Conservation (phyloP, 192 early-diverging fungal species). For the Obelidium mucronatum region DNA sequence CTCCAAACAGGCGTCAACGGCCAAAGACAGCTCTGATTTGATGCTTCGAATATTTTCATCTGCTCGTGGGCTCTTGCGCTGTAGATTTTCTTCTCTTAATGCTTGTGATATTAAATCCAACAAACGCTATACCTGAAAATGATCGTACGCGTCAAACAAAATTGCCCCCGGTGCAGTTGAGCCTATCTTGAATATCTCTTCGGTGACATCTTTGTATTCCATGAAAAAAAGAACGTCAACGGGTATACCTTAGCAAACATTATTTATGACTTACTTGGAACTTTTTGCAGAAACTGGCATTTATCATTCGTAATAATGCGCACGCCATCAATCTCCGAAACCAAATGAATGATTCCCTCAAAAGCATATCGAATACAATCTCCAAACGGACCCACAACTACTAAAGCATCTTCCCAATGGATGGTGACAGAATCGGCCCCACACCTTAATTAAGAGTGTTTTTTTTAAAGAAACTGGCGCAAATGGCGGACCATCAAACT, state of each 20-base stretch:
- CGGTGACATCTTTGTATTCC: slow-evolving; percentile 62
- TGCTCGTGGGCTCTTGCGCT: slow-evolving; percentile 80
- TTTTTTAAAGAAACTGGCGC: neutral
- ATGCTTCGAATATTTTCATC: slow-evolving; percentile 96
- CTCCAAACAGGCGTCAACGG: slow-evolving; percentile 91
- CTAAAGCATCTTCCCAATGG: slow-evolving; percentile 81
- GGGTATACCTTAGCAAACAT: neutral
- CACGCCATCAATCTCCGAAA: slow-evolving; percentile 91
- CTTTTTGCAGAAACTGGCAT: slow-evolving; percentile 88
- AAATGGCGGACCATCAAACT: slow-evolving; percentile 1
- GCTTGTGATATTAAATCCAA: slow-evolving; percentile 13
- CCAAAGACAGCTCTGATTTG: slow-evolving; percentile 76
- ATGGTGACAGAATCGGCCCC: slow-evolving; percentile 92
- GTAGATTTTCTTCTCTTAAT: neutral
- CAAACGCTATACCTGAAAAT: slow-evolving; percentile 56
- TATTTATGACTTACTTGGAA: slow-evolving; percentile 68
- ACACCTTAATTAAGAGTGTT: slow-evolving; percentile 72
- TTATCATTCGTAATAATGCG: slow-evolving; percentile 84
- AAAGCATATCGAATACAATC: slow-evolving; percentile 80
- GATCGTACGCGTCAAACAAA: slow-evolving; percentile 70
- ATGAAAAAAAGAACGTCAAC: too few species aligned
- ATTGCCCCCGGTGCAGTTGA: slow-evolving; percentile 93
- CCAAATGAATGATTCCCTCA: slow-evolving; percentile 81
- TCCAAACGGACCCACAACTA: slow-evolving; percentile 94
- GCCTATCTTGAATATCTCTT: slow-evolving; percentile 92